These are phyloP conservation scores for Mangifera indica DNA, from an alignment of 345 rosid genomes.

Conservation along the genomic window DNA sequence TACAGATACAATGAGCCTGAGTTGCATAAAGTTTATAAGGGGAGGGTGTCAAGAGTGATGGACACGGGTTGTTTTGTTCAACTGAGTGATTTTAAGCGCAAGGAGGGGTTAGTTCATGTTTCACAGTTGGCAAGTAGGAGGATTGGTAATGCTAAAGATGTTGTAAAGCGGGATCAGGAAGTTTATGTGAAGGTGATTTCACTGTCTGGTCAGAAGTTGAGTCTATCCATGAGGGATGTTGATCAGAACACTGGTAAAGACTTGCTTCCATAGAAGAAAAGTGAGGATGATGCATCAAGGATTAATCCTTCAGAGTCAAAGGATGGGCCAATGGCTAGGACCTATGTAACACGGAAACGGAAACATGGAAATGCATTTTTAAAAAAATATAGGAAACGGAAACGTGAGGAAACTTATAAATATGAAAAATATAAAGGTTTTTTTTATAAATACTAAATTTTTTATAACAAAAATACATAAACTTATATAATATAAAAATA, in stretches of 20 bases:
- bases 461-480: too few relatives aligned
- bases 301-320: constrained; percentile 50
- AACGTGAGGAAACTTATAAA: too few relatives aligned
- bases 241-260: constrained; percentile 84
- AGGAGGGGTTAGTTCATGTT: constrained; percentile 88
- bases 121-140: constrained; percentile 77
- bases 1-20: constrained; percentile 51
- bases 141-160: constrained; percentile 54
- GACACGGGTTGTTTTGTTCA: constrained; percentile 83
- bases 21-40: constrained; percentile 71
- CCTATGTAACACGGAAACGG: too few relatives aligned
- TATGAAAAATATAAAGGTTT: too few relatives aligned
- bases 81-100: constrained; percentile 67
- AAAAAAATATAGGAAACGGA: too few relatives aligned
- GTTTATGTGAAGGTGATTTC: constrained; percentile 84
- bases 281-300: constrained; percentile 53
- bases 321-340: constrained; percentile 57
- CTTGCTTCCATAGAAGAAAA: constrained; percentile 69
- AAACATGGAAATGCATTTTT: too few relatives aligned
- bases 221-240: constrained; percentile 82
- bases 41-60: constrained; percentile 82
- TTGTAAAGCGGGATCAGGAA: constrained; percentile 70
- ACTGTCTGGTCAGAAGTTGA: constrained; percentile 50
- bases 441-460: too few relatives aligned
- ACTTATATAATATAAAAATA: too few relatives aligned